Evolutionary conservation across 2,329 filamentous ascomycete species (phyloP), one percentile per base, ranked within the genome.

Genomic region (Pseudogymnoascus sp.): DNA sequence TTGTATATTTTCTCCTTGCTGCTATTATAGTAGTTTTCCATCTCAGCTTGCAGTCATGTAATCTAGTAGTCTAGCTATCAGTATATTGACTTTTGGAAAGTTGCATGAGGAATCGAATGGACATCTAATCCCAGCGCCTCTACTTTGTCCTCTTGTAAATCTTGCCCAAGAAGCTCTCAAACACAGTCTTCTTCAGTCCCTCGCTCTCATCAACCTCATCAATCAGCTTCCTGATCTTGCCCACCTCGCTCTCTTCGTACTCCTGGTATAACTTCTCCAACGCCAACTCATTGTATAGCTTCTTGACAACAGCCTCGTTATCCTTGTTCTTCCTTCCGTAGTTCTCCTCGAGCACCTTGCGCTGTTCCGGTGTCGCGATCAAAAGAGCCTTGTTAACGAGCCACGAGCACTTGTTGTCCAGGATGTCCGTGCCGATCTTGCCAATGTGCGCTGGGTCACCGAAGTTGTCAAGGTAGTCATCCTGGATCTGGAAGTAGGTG

Each of bases 371-470:
- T 2, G 82, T 92, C 65, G 83, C 88, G 63, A 87, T 82, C 73
- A 85, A 81, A 62, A 99, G 80, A 52, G 94, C 94, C 76, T 96
- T 87, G 82, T 99, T 99, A 75, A 99, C 83, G 62, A 99, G 79
- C 94, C 94, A 99, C 39, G 90, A 95, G 82, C 94, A 99, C 82
- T 99, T 99, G 83, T 99, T 99, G 78, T 99, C 94, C 81, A 92
- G 86, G 74, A 99, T 99, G 71, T 99, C 94, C 62, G 94, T 99
- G 66, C 94, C 94, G 66, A 97, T 96, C 84, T 99, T 99, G 75
- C 94, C 94, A 72, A 99, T 94, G 70, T 91, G 83, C 70, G 90
- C 84, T 37, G 94, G 91, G 68, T 92, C 86, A 68, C 92, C 94
- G 71, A 94, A 99, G 77, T 95, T 95, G 80, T 99, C 94, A 59